Evolutionary conservation across 2,329 filamentous ascomycete genomes (phyloP), one percentile per base, ranked within the genome.

Genomic region (Helicocarpus griseus): DNA sequence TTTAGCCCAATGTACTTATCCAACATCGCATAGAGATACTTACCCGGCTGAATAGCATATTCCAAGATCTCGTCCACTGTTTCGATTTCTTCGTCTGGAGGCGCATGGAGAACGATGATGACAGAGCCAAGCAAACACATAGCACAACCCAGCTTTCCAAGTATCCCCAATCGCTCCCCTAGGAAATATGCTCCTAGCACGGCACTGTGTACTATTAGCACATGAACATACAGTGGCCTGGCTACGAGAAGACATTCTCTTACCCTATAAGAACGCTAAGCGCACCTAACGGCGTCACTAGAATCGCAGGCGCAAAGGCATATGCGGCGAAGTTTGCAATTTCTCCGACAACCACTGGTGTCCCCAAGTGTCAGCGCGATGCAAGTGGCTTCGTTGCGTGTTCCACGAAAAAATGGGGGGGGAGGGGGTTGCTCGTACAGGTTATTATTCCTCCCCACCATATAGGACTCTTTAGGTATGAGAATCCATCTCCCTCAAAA

Each of bases 271-370:
- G 76, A 53, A 98, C 94, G 65, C 88, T 93, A 56, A 98, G 78
- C 51, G 93, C 93, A 55, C 93, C 93, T 22, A 98, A 76, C 24
- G 93, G 93, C 4, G 93, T 98, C 38, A 98, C 93, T 49, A 98
- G 79, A 70, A 98, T 98, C n/a, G 93, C 94, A 38, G 93, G 93
- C 58, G 93, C 93, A 71, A 97, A 98, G 6, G 93, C 93, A 68
- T 98, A 98, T 56, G 93, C 93, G 48, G 90, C 90, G 67, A 98
- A 98, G 71, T 98, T 98, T 73, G 89, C 94, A 53, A 96, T 76
- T 73, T 98, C 93, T 65, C 93, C 93, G 41, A 94, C 73, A 54
- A 89, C 86, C 81, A 98, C 89, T 95, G 53, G 45, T 31, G 39
- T 36, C n/a, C 5, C 28, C 35, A 13, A 19, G 49, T 26, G 31